A percentile compares a stretch with the other conserved stretches of the same genome.
These are phyloP conservation scores for Fusarium begoniae DNA, from an alignment of 2,329 filamentous ascomycete species.

Conservation along the genomic window DNA sequence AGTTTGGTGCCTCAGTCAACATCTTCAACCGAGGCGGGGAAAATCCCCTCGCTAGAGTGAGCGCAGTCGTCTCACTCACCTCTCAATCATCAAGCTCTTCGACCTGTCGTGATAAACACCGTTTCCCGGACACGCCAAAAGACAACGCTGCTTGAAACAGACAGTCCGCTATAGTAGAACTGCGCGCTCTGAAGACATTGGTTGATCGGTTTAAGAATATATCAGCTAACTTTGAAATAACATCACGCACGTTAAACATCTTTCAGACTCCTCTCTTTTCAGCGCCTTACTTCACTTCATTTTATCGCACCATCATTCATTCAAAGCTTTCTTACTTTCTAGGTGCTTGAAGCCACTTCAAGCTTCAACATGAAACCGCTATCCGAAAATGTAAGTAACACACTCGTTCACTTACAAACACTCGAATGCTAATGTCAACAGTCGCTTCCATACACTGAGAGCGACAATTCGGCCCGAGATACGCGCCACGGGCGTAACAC, in stretches of 20 bases:
- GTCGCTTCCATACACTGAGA: conserved; percentile 29
- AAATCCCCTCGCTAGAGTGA: not conserved
- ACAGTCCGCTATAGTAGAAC: not conserved
- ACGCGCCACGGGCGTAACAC: conserved; percentile 26
- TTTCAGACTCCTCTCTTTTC: not conserved
- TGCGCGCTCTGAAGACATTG: not conserved
- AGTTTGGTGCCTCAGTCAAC: conserved; percentile 12
- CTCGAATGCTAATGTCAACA: conserved; percentile 14
- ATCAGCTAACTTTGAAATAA: not conserved
- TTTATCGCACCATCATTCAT: not conserved
- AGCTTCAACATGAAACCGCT: conserved; percentile 22
- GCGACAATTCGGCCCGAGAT: conserved; percentile 34
- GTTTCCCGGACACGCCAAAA: conserved; percentile 3
- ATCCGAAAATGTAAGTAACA: conserved; percentile 15
- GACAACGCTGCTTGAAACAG: not conserved
- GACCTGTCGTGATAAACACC: not conserved
- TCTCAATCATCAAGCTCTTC: not conserved
- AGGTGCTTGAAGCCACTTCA: not conserved
- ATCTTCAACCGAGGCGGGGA: not conserved
- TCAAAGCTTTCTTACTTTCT: not conserved
- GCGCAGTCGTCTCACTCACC: not conserved
- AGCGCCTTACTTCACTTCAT: not conserved
- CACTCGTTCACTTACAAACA: not conserved
- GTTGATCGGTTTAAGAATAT: not conserved
- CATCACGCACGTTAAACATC: not conserved